These are phyloP conservation scores for Tulasnella calospora DNA, from an alignment of 768 basidiomycete species.

Conservation along the genomic window DNA sequence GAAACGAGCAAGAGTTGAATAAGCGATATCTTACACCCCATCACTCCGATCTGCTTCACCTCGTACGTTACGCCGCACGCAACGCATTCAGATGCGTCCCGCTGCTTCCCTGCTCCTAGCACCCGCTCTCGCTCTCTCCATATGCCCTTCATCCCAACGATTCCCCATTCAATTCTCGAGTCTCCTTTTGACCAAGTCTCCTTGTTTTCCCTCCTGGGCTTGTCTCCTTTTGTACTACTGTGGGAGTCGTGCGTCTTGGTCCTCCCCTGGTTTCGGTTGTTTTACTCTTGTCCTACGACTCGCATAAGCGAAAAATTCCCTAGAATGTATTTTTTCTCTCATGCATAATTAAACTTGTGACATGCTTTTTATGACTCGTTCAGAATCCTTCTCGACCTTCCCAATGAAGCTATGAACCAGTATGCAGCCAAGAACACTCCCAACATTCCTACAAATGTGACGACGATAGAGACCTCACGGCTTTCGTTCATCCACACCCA, in stretches of 20 bases:
- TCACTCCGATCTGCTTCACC: not conserved
- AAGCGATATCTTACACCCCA: not conserved
- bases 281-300: not conserved
- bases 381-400: not conserved
- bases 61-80: not conserved
- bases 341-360: not conserved
- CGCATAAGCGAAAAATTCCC: constrained; percentile 2
- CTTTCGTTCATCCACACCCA: not conserved
- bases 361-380: not conserved
- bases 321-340: not conserved
- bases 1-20: constrained; percentile 14
- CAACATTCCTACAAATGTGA: not conserved
- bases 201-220: not conserved
- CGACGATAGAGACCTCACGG: not conserved
- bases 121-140: not conserved
- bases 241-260: not conserved
- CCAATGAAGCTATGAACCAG: not conserved
- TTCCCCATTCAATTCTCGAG: not conserved
- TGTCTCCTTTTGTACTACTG: not conserved
- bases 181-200: not conserved
- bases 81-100: not conserved
- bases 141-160: not conserved
- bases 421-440: not conserved
- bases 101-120: not conserved
- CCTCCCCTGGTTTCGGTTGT: not conserved